A percentile compares a stretch with the other conserved stretches of the same genome.
phyloP scores from a whole-genome alignment of 148 eudicot species.

The Rhododendron ovatum region DNA sequence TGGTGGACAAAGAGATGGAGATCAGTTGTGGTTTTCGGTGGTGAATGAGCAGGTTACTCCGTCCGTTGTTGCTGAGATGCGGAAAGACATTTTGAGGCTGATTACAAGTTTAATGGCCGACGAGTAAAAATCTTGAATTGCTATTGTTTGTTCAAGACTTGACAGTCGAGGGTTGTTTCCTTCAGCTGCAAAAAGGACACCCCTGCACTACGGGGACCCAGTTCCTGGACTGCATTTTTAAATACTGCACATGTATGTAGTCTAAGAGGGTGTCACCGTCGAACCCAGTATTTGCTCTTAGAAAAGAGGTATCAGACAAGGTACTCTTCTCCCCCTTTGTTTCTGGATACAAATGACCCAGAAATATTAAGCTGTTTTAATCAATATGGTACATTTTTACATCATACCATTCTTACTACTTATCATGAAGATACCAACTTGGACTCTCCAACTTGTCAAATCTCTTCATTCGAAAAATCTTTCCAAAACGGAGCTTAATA shows the following conservation, averaged over 20 bases:
- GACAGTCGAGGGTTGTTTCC: background rate
- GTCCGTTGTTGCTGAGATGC: slow-evolving; percentile 37
- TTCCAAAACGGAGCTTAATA: background rate
- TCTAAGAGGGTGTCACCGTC: background rate
- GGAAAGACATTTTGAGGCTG: slow-evolving; percentile 44
- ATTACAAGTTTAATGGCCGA: slow-evolving; percentile 41
- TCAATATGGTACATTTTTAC: background rate
- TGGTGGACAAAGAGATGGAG: slow-evolving; percentile 22
- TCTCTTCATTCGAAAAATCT: background rate
- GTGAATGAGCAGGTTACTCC: slow-evolving; percentile 50
- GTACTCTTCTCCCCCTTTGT: background rate
- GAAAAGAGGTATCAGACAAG: background rate
- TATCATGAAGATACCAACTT: background rate
- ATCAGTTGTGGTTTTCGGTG: slow-evolving; percentile 47
- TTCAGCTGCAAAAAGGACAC: background rate
- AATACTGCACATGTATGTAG: background rate
- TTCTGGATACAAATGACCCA: background rate
- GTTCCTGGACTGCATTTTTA: background rate
- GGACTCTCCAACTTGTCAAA: background rate
- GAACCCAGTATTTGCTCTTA: background rate
- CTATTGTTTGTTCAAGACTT: background rate
- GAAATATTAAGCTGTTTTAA: background rate
- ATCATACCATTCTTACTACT: background rate
- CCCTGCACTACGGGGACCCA: no score
- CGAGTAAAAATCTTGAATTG: slow-evolving; percentile 6